These are phyloP conservation scores for Salvia splendens DNA, from an alignment of 257 asterid genomes.

Conservation along the genomic window DNA sequence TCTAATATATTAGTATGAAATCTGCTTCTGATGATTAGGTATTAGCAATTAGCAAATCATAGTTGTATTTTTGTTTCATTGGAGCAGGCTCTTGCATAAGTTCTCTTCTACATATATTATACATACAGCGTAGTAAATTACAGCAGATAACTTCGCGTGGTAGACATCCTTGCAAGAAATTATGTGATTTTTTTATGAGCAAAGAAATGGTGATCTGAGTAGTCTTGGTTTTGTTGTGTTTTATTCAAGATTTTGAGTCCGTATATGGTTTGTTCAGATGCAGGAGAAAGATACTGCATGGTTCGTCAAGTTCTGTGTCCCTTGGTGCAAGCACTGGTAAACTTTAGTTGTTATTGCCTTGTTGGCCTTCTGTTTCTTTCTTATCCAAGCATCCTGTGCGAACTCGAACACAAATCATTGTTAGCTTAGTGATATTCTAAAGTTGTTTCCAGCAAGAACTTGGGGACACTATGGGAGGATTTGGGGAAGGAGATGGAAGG, in stretches of 20 bases:
- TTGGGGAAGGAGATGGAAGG: conserved; percentile 93
- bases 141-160: neutral
- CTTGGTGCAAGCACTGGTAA: conserved; percentile 99
- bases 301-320: conserved; percentile 95
- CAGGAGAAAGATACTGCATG: conserved; percentile 96
- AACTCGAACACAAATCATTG: conserved; percentile 10
- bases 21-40: conserved; percentile 12
- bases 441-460: conserved; percentile 64
- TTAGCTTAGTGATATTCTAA: conserved; percentile 25
- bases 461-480: conserved; percentile 97
- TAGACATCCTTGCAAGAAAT: conserved; percentile 4
- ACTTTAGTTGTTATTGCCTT: conserved; percentile 15
- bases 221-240: neutral
- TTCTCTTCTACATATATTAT: conserved; percentile 3
- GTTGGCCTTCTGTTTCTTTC: neutral
- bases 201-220: neutral
- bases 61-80: neutral
- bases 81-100: neutral
- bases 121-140: neutral
- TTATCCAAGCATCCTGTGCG: conserved; percentile 21
- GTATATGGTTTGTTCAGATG: conserved; percentile 54
- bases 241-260: conserved; percentile 8
- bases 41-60: neutral
- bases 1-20: neutral
- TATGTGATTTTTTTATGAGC: conserved; percentile 1